Conservation (phyloP, 2,329 filamentous ascomycete genomes). For the Phaeosphaeriaceae sp. region DNA sequence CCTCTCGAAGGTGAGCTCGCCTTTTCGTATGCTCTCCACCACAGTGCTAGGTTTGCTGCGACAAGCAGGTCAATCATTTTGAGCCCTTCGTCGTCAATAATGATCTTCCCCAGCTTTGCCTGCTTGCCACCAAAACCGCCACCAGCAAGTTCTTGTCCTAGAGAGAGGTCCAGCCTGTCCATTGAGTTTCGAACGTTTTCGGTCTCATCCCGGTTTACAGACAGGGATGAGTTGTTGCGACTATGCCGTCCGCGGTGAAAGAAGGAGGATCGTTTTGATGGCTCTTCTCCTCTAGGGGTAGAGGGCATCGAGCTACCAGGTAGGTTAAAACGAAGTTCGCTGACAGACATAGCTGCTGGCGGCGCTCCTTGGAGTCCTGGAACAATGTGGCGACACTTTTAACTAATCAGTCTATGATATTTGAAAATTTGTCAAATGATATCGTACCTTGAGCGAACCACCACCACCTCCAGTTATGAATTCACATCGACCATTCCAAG, state of each 20-base stretch:
- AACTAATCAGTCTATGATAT: slow-evolving; percentile 10
- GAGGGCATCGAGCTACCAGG: slow-evolving; percentile 60
- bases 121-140: slow-evolving; percentile 85
- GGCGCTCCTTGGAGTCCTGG: slow-evolving; percentile 51
- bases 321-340: slow-evolving; percentile 89
- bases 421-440: not conserved
- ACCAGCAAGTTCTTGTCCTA: slow-evolving; percentile 84
- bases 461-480: slow-evolving; percentile 82
- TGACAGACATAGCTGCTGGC: slow-evolving; percentile 62
- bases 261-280: slow-evolving; percentile 44
- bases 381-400: slow-evolving; percentile 72
- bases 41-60: slow-evolving; percentile 88
- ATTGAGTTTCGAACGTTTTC: slow-evolving; percentile 42
- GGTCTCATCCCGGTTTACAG: slow-evolving; percentile 23
- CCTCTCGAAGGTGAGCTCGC: slow-evolving; percentile 14
- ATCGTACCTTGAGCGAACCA: slow-evolving; percentile 65
- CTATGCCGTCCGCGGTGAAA: slow-evolving; percentile 40
- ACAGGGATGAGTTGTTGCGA: slow-evolving; percentile 37
- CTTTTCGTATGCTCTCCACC: slow-evolving; percentile 87
- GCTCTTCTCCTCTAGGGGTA: slow-evolving; percentile 40
- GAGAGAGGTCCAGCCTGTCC: slow-evolving; percentile 70
- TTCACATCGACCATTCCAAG: slow-evolving; percentile 87
- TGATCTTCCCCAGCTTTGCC: slow-evolving; percentile 92
- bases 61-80: slow-evolving; percentile 96
- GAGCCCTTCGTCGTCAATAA: slow-evolving; percentile 85